Evolutionary conservation across 2,329 filamentous ascomycete species (phyloP).

Genomic region (Aureobasidium sp.): DNA sequence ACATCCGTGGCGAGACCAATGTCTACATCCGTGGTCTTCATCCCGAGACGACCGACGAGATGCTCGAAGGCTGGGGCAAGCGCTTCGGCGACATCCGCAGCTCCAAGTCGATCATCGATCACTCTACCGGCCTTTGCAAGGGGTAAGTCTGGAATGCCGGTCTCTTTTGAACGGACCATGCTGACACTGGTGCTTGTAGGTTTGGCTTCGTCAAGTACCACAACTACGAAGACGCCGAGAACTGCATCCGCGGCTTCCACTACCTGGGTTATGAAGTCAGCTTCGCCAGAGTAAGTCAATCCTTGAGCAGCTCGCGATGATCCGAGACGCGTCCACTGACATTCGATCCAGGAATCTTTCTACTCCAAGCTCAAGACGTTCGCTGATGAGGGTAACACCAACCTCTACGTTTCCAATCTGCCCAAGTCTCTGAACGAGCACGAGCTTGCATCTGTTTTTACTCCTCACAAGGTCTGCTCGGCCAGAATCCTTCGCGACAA

Average conservation of each 20-base stretch:
- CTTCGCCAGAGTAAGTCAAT: conserved; percentile 70
- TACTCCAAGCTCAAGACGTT: conserved; percentile 97
- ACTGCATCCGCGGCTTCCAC: conserved; percentile 93
- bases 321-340: conserved; percentile 22
- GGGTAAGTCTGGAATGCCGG: conserved; percentile 54
- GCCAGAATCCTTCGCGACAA: conserved; percentile 91
- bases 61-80: conserved; percentile 71
- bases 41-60: conserved; percentile 88
- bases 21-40: conserved; percentile 97
- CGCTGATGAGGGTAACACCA: conserved; percentile 81
- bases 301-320: background rate
- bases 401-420: conserved; percentile 95
- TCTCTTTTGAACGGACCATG: conserved; percentile 11
- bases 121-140: conserved; percentile 88
- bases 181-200: conserved; percentile 44
- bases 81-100: conserved; percentile 93
- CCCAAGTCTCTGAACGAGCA: conserved; percentile 88
- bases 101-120: conserved; percentile 97
- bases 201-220: conserved; percentile 97
- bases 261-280: conserved; percentile 94
- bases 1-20: conserved; percentile 90
- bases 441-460: conserved; percentile 71
- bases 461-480: conserved; percentile 76
- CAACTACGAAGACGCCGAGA: conserved; percentile 80
- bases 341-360: conserved; percentile 70